Evolutionary conservation across 345 rosid species (phyloP).

Genomic region (Hypericum perforatum): DNA sequence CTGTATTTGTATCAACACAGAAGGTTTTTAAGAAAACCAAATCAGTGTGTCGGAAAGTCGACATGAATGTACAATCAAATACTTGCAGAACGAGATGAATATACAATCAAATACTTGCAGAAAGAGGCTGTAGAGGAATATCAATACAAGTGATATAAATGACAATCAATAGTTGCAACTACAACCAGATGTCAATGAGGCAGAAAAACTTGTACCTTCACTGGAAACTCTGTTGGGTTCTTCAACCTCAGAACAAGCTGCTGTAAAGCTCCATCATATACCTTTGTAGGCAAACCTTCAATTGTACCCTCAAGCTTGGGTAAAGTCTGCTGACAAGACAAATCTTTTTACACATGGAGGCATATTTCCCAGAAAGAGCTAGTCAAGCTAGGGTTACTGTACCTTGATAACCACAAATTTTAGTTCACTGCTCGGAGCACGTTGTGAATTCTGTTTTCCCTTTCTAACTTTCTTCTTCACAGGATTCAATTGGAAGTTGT

Average conservation of each 20-base stretch:
- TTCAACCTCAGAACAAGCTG: conserved; percentile 64
- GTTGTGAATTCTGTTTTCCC: conserved; percentile 46
- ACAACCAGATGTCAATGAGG: neutral
- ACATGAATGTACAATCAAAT: too few relatives aligned
- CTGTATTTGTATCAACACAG: too few relatives aligned
- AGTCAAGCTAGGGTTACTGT: conserved; percentile 7
- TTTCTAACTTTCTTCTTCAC: conserved; percentile 37
- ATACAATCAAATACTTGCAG: too few relatives aligned
- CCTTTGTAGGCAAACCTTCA: conserved; percentile 47
- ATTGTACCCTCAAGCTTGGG: conserved; percentile 86
- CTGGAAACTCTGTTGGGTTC: conserved; percentile 57
- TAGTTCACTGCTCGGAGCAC: conserved; percentile 39
- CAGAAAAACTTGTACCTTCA: conserved; percentile 42
- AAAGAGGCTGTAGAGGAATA: too few relatives aligned
- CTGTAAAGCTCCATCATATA: conserved; percentile 66
- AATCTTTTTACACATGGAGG: conserved; percentile 8
- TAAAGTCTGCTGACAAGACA: conserved; percentile 37
- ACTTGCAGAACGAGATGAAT: too few relatives aligned
- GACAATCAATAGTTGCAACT: too few relatives aligned
- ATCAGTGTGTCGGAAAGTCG: too few relatives aligned
- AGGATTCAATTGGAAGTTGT: conserved; percentile 44
- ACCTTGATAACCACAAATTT: conserved; percentile 87
- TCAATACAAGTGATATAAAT: too few relatives aligned
- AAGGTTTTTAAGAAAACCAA: too few relatives aligned
- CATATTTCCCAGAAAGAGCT: conserved; percentile 9